Conservation (phyloP, 1,139 yeast genomes). For the Zygosaccharomyces pseudobailii region DNA sequence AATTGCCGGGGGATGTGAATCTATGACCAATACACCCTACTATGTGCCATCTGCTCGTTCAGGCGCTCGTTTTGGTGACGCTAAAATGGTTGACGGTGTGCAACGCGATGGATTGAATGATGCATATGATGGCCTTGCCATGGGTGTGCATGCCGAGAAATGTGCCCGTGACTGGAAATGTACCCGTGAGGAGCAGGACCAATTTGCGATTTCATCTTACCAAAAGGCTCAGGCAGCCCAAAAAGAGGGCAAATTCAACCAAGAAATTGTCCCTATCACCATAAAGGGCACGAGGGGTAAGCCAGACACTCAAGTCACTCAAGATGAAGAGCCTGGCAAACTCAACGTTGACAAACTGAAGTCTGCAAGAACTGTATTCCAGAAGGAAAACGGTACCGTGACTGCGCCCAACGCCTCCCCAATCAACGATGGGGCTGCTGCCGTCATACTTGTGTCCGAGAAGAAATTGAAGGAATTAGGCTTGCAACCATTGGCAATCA, state of each 20-base stretch:
- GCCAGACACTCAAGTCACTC: slow-evolving; percentile 67
- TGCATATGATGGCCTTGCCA: slow-evolving; percentile 77
- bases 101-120: slow-evolving; percentile 89
- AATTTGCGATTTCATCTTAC: slow-evolving; percentile 63
- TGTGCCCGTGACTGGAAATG: slow-evolving; percentile 72
- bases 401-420: slow-evolving; percentile 97
- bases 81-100: slow-evolving; percentile 74
- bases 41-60: slow-evolving; percentile 79
- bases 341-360: slow-evolving; percentile 71
- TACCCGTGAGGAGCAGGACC: slow-evolving; percentile 68
- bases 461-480: slow-evolving; percentile 77
- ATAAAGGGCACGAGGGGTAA: slow-evolving; percentile 90
- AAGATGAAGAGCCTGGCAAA: slow-evolving; percentile 69
- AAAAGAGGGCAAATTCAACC: slow-evolving; percentile 69
- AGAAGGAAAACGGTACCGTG: slow-evolving; percentile 85
- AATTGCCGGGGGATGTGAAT: slow-evolving; percentile 96
- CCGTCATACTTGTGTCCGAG: slow-evolving; percentile 80
- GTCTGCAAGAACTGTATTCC: slow-evolving; percentile 88
- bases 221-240: slow-evolving; percentile 78
- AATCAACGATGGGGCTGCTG: slow-evolving; percentile 96
- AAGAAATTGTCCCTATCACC: slow-evolving; percentile 81
- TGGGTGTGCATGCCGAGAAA: slow-evolving; percentile 97
- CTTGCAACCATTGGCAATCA: slow-evolving; percentile 80
- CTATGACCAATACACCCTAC: slow-evolving; percentile 95
- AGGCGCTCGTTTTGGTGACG: slow-evolving; percentile 88